A percentile compares a stretch with the other conserved stretches of the same genome.
Evolutionary conservation across 75 land plant genomes (phyloP).

Genomic region (Sequoiadendron giganteum): DNA sequence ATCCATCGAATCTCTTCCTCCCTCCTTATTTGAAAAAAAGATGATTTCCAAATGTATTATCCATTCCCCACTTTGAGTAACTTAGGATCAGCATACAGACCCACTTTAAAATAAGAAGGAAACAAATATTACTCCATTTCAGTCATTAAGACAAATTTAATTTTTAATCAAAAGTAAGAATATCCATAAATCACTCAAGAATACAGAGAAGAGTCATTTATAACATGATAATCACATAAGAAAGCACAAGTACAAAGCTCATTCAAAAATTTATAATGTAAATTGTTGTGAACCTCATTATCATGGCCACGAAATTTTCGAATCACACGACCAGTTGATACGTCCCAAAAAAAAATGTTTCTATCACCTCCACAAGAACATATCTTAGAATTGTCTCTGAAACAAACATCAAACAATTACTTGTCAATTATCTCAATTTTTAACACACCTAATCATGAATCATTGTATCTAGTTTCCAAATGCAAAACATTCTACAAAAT

Average conservation of each 20-base stretch:
- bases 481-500: not conserved
- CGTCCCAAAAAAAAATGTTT: conserved; percentile 96
- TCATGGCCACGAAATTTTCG: conserved; percentile 98
- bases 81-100: not conserved
- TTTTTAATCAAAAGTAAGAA: conserved; percentile 2
- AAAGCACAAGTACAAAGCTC: not conserved
- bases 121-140: not conserved
- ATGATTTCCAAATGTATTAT: not conserved
- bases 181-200: not conserved
- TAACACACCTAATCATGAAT: not conserved
- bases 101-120: not conserved
- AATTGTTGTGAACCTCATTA: conserved; percentile 58
- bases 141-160: not conserved
- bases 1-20: no score
- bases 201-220: conserved; percentile 2
- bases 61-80: not conserved
- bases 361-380: conserved; percentile 95
- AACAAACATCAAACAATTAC: not conserved
- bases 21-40: not conserved
- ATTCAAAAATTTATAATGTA: not conserved
- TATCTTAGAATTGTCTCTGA: conserved; percentile 84
- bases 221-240: not conserved
- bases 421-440: not conserved
- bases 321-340: conserved; percentile 85
- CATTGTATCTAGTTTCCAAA: not conserved